Evolutionary conservation across 129 eudicot species (phyloP), one percentile per base, ranked within the genome.

Genomic region (Artemisia argyi): DNA sequence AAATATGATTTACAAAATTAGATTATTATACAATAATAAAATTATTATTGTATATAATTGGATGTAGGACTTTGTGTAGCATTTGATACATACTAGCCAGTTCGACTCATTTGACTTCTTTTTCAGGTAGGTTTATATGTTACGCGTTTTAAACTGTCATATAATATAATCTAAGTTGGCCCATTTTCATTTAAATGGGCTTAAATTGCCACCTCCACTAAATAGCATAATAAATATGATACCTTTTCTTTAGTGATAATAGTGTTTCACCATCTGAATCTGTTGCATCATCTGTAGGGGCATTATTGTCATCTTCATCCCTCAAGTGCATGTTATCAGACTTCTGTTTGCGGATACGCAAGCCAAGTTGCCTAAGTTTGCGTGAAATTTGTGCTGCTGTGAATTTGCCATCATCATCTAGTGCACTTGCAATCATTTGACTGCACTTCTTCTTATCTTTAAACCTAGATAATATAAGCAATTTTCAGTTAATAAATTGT

Each of bases 291-390:
- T 84, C 84, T 22, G 28, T 57, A 57, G 62, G 6, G 4, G 12
- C 20, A 22, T 57, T 26, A 11, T 57, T 26, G 11, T 42, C 83
- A 71, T 73, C 85, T 56, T 85, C 85, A 81, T 86, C 97, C 78
- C 73, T 86, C 75, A 83, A 78, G 28, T 79, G 80, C 78, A 76
- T 56, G 65, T 77, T 78, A 64, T 73, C 71, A 18, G 51, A 81
- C 77, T 80, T 85, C 79, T 58, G 82, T 66, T 83, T 81, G 59
- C 80, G 72, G 70, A 73, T 78, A 73, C 47, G 78, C 67, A 95
- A 81, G 57, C 99, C 99, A 70, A 95, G 91, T 68, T 90, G 96
- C 80, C 88, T 95, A 64, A 95, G 96, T 76, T 95, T 95, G 69
- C 86, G 91, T 0, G 94, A 76, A 72, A 95, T 76, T 74, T 85